These are phyloP conservation scores for Echeveria elegans DNA, from an alignment of 164 flowering plant genomes.

Conservation along the genomic window DNA sequence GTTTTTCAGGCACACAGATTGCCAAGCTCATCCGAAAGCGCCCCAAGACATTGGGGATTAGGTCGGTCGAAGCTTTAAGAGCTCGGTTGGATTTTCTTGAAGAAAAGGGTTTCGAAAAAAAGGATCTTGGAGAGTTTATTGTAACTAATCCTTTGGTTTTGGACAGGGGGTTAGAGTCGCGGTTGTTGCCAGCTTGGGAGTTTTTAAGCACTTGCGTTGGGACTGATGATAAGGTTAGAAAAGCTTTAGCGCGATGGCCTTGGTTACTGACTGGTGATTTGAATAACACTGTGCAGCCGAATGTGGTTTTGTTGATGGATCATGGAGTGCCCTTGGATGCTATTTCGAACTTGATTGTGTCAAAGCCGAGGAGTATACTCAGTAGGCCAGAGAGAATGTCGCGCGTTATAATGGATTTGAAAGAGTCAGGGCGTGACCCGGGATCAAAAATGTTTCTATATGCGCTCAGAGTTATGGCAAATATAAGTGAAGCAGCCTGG, in stretches of 20 bases:
- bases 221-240: constrained; percentile 6
- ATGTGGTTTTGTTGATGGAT: background rate
- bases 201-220: constrained; percentile 5
- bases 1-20: background rate
- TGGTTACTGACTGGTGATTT: constrained; percentile 1
- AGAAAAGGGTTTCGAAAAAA: constrained; percentile 8
- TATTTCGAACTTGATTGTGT: constrained; percentile 7
- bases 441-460: background rate
- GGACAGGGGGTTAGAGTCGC: background rate
- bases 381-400: background rate
- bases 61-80: background rate
- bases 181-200: constrained; percentile 1
- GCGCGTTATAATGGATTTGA: background rate
- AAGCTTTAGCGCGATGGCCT: background rate
- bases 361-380: background rate
- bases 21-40: background rate
- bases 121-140: background rate
- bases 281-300: background rate
- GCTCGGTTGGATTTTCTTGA: constrained; percentile 9
- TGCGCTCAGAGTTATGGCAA: constrained; percentile 9
- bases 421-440: constrained; percentile 10
- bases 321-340: constrained; percentile 6
- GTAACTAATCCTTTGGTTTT: background rate
- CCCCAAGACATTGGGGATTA: background rate
- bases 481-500: constrained; percentile 13